phyloP scores from a whole-genome alignment of 139 green algal species.

The Micractinium sp. region DNA sequence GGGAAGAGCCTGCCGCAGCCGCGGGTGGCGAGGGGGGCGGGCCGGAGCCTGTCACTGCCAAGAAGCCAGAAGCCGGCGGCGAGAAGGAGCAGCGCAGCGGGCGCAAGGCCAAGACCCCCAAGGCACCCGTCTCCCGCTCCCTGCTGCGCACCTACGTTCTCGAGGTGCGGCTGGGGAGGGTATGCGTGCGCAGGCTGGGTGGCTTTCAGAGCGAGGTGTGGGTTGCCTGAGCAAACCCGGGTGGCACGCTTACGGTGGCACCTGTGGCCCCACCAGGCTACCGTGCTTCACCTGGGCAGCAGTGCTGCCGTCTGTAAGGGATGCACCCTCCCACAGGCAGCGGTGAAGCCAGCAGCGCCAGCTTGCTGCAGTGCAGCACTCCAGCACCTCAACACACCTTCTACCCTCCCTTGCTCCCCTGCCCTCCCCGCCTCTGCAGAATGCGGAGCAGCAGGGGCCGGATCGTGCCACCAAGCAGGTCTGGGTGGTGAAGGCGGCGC shows the following conservation, averaged over 20 bases:
- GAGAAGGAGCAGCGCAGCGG: not conserved
- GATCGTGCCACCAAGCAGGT: constrained; percentile 23
- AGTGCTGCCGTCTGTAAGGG: not conserved
- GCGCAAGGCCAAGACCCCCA: constrained; percentile 27
- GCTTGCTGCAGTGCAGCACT: too few relatives aligned
- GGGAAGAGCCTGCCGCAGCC: not conserved
- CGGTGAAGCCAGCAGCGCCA: not conserved
- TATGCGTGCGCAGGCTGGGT: too few relatives aligned
- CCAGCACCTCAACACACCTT: not conserved
- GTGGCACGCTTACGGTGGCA: not conserved
- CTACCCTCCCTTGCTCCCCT: not conserved
- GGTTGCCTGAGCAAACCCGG: too few relatives aligned
- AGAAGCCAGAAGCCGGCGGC: constrained; percentile 19
- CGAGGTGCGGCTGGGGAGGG: constrained; percentile 19
- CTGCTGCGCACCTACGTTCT: constrained; percentile 34
- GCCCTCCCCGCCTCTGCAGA: not conserved
- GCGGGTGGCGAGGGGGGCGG: not conserved
- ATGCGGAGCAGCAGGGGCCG: constrained; percentile 19
- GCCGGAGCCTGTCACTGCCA: not conserved
- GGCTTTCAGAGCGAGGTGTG: not conserved
- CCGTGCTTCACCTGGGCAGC: too few relatives aligned
- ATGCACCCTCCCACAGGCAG: not conserved
- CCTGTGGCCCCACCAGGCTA: too few relatives aligned
- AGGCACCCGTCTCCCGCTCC: constrained; percentile 13
- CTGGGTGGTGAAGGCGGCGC: constrained; percentile 26